Percentiles rank a stretch among this genome's conserved stretches.
Evolutionary conservation across 2,329 filamentous ascomycete genomes (phyloP).

Genomic region (Hawksworthiomyces lignivorus): DNA sequence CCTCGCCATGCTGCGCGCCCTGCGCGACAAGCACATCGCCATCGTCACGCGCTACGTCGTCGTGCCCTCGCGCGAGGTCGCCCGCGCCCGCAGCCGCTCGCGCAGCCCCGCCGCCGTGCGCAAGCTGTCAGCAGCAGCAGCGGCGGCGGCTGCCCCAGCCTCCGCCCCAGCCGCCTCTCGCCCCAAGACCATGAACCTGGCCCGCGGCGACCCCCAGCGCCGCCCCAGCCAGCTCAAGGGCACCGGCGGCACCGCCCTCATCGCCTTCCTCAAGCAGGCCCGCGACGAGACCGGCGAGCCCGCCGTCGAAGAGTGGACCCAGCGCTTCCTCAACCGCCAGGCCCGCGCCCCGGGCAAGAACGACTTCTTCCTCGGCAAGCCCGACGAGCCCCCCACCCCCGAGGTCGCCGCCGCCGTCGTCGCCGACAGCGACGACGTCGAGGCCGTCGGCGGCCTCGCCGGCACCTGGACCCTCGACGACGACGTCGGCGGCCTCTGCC

Average conservation of each 20-base stretch:
- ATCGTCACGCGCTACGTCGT: slow-evolving; percentile 96
- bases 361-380: slow-evolving; percentile 53
- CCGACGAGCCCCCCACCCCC: slow-evolving; percentile 28
- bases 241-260: slow-evolving; percentile 87
- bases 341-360: slow-evolving; percentile 40
- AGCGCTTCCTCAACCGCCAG: slow-evolving; percentile 48
- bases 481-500: slow-evolving; percentile 57
- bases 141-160: background rate
- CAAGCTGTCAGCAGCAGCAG: slow-evolving; percentile 11
- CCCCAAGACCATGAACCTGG: slow-evolving; percentile 13
- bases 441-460: slow-evolving; percentile 56
- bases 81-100: slow-evolving; percentile 53
- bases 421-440: slow-evolving; percentile 19
- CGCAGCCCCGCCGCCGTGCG: slow-evolving; percentile 42
- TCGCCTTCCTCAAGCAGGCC: slow-evolving; percentile 94
- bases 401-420: slow-evolving; percentile 20
- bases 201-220: slow-evolving; percentile 28
- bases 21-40: slow-evolving; percentile 91
- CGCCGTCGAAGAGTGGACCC: slow-evolving; percentile 62
- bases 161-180: slow-evolving; percentile 6
- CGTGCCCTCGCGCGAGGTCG: slow-evolving; percentile 68
- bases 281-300: slow-evolving; percentile 93
- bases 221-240: slow-evolving; percentile 64
- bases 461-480: slow-evolving; percentile 88
- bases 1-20: slow-evolving; percentile 57